Conservation (phyloP, 1,284 basidiomycete genomes). For the Ceratobasidium sp. region DNA sequence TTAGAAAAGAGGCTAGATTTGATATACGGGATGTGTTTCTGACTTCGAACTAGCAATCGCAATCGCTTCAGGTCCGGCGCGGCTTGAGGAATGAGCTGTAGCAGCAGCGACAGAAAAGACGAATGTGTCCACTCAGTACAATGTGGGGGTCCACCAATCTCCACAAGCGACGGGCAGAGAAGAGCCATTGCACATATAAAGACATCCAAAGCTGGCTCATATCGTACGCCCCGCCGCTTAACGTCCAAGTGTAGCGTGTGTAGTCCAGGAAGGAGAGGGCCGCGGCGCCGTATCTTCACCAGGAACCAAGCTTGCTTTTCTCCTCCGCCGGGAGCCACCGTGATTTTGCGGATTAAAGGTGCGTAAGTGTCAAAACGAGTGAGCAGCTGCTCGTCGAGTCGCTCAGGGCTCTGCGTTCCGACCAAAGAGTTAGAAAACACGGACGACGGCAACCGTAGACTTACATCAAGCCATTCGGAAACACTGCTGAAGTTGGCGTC, state of each 20-base stretch:
- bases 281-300: not conserved
- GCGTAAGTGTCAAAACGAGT: constrained; percentile 5
- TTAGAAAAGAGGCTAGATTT: not conserved
- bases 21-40: not conserved
- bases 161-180: not conserved
- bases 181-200: not conserved
- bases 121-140: not conserved
- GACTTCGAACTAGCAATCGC: not conserved
- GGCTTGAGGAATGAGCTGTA: not conserved
- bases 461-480: not conserved
- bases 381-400: not conserved
- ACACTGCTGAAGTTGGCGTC: not conserved
- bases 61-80: not conserved
- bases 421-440: too few species aligned
- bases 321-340: too few species aligned
- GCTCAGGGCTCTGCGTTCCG: not conserved
- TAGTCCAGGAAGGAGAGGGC: constrained; percentile 4
- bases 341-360: not conserved
- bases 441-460: not conserved
- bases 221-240: too few species aligned
- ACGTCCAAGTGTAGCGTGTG: not conserved
- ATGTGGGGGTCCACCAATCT: not conserved
- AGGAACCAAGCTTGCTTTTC: not conserved
- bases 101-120: not conserved
- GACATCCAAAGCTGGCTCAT: too few species aligned